Evolutionary conservation across 2,329 filamentous ascomycete species (phyloP).

Genomic region (Blastomyces percursus): DNA sequence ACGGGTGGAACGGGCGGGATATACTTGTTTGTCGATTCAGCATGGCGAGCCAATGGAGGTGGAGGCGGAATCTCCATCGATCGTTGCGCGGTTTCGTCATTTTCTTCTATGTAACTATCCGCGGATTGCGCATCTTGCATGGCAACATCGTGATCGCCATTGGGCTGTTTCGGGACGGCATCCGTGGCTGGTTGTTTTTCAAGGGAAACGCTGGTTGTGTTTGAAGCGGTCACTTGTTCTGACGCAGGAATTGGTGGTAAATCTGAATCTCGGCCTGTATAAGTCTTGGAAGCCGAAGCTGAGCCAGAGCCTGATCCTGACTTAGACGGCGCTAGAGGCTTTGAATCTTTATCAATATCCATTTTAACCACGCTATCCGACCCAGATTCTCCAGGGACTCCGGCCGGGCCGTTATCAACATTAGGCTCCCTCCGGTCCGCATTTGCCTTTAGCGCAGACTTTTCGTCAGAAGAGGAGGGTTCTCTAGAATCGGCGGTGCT

Average conservation of each 20-base stretch:
- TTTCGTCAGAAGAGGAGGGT: conserved; percentile 29
- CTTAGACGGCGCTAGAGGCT: neutral
- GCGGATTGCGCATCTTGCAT: conserved; percentile 51
- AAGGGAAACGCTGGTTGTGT: neutral
- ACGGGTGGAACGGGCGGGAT: conserved; percentile 35
- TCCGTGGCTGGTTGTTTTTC: conserved; percentile 7
- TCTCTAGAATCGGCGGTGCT: conserved; percentile 33
- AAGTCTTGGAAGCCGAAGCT: neutral
- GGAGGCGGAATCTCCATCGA: conserved; percentile 46
- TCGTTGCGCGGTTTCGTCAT: conserved; percentile 33
- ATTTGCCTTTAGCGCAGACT: conserved; percentile 24
- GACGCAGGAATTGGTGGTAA: neutral
- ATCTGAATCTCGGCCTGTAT: neutral
- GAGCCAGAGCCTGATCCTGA: neutral
- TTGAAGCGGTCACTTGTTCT: neutral
- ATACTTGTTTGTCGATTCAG: conserved; percentile 28
- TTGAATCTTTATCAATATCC: conserved; percentile 1
- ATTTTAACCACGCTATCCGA: neutral
- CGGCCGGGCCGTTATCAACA: conserved; percentile 20
- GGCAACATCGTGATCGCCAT: conserved; percentile 45
- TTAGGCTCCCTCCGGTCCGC: conserved; percentile 21
- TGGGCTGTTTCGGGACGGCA: conserved; percentile 15
- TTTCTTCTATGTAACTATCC: conserved; percentile 42
- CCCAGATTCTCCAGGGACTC: conserved; percentile 10
- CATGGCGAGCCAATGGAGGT: conserved; percentile 40